phyloP scores from a whole-genome alignment of 495 filamentous ascomycete genomes.

The Talaromyces borbonicus region DNA sequence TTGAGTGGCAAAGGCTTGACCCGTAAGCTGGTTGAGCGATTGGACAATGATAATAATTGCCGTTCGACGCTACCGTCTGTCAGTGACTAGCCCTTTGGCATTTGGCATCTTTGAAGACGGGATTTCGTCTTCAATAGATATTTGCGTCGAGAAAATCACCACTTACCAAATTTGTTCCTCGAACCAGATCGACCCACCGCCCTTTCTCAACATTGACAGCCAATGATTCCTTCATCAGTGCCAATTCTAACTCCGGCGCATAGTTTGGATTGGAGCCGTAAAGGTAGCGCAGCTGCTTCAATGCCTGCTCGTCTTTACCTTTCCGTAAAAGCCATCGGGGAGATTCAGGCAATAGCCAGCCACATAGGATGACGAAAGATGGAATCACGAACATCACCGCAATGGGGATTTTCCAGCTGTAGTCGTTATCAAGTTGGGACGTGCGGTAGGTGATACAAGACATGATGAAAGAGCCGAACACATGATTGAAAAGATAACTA shows the following conservation, averaged over 20 bases:
- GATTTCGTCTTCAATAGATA: not conserved
- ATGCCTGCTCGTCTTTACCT: constrained; percentile 17
- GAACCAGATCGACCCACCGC: constrained; percentile 19
- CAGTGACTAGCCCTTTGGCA: not conserved
- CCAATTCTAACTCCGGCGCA: constrained; percentile 12
- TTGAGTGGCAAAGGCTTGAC: constrained; percentile 19
- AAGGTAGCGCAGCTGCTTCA: constrained; percentile 10
- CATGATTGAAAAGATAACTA: constrained; percentile 15
- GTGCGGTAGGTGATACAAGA: constrained; percentile 13
- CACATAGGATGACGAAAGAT: constrained; percentile 11
- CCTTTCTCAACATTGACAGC: constrained; percentile 10
- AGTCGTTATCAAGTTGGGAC: constrained; percentile 12
- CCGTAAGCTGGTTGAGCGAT: constrained; percentile 25
- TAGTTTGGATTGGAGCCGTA: constrained; percentile 8
- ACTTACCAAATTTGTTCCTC: constrained; percentile 9
- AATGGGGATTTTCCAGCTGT: constrained; percentile 21
- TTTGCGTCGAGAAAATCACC: constrained; percentile 4
- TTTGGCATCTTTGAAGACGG: not conserved
- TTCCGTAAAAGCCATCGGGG: constrained; percentile 23
- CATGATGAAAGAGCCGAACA: constrained; percentile 18
- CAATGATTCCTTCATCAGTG: constrained; percentile 4
- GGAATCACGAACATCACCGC: constrained; percentile 20
- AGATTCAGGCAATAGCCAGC: constrained; percentile 26
- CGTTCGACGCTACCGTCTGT: constrained; percentile 13
- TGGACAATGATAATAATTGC: constrained; percentile 18